Base-by-base conservation (phyloP, 2,329 filamentous ascomycete species). In the Xylariaceae sp. region DNA sequence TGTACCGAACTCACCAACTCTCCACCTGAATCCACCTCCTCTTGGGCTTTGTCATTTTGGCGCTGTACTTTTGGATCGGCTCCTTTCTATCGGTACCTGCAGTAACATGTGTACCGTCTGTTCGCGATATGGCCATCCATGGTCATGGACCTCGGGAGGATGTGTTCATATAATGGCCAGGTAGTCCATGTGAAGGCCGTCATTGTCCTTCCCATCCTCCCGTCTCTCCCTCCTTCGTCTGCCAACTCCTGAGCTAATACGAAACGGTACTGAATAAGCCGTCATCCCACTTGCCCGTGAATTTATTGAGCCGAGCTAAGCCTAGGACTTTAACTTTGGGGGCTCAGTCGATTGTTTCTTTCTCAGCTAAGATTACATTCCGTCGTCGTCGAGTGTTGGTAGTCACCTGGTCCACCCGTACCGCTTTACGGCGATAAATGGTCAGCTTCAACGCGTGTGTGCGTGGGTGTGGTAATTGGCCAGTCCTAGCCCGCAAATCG, bases 1-100 rank as follows among this genome's bases (percentile, higher is more conserved):
- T 19, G 32, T 34, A 37, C 35, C 35, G 56, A 56, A 54, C 50
- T 53, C 57, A 55, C 58, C 49, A 48, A 27, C 55, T 55, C 55
- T 52, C 56, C 58, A 58, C 57, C 30, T 30, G 40, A 60, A 54
- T 58, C 58, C 58, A 60, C 58, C 56, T 60, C 58, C 46, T 39
- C 42, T 56, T 50, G 46, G 50, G 51, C 45, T 51, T 53, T 51
- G 19, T 19, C 19, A 19, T 55, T 45, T 44, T 29, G 56, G 45
- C 50, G 47, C 57, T 46, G 55, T 58, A 42, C 47, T 43, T 50
- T 47, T 29, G 47, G 49, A 55, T 58, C 58, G 55, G 55, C 47
- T 52, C 9, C 29, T 55, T 27, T 46, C 32, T 34, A 19, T 19
- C 19, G 19, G 19, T 19, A 19, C 19, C 32, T 34, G 8, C 8